Percentiles rank a stretch among this genome's conserved stretches.
Evolutionary conservation across 306 rosid species (phyloP).

Genomic region (Malus asiatica): DNA sequence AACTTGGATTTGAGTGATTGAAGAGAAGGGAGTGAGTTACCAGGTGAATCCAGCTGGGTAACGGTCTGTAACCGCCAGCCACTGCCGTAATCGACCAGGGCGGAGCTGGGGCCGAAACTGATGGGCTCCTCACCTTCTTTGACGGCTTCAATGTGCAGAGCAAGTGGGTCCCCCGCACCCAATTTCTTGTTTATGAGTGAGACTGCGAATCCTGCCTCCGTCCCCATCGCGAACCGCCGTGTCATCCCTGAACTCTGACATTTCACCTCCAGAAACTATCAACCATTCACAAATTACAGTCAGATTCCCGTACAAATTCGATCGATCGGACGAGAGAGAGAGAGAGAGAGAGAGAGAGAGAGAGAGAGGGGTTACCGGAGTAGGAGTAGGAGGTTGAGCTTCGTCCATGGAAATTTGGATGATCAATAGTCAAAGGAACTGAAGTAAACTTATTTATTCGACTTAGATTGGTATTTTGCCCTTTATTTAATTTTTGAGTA

Average conservation of each 20-base stretch:
- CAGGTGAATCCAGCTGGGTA: conserved; percentile 21
- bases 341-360: neutral
- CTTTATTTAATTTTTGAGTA: too few species aligned
- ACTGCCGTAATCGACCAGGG: conserved; percentile 42
- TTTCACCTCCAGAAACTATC: conserved; percentile 50
- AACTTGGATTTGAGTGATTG: neutral
- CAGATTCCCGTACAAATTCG: neutral
- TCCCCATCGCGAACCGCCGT: conserved; percentile 60
- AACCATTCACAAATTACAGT: neutral
- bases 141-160: conserved; percentile 55
- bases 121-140: conserved; percentile 64
- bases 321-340: neutral
- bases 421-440: too few species aligned
- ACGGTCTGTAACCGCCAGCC: conserved; percentile 63
- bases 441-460: too few species aligned
- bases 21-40: conserved; percentile 1
- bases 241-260: conserved; percentile 54
- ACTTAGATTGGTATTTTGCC: too few species aligned
- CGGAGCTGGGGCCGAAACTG: conserved; percentile 56
- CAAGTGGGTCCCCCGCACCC: conserved; percentile 16
- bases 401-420: conserved; percentile 3
- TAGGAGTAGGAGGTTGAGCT: neutral
- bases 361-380: neutral
- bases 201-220: conserved; percentile 63
- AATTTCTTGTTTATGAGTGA: conserved; percentile 46